A percentile compares a stretch with the other conserved stretches of the same genome.
phyloP scores from a whole-genome alignment of 768 basidiomycete species.

The Trametes sanguinea region DNA sequence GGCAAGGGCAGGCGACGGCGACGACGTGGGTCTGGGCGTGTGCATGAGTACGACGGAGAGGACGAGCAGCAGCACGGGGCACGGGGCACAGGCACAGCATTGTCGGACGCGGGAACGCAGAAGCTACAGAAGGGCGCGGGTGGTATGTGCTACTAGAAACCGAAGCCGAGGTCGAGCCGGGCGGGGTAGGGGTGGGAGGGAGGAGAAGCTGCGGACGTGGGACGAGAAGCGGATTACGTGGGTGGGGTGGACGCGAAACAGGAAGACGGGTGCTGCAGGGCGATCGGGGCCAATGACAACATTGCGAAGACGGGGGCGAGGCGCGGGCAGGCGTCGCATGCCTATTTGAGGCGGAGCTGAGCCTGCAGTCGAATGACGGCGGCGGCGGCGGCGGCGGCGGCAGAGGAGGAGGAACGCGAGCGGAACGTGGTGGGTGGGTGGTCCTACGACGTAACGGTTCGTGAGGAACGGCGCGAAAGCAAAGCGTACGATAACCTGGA shows the following conservation, averaged over 20 bases:
- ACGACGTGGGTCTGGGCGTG: neutral
- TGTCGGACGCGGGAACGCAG: conserved; percentile 12
- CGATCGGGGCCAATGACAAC: conserved; percentile 7
- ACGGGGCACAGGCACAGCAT: conserved; percentile 7
- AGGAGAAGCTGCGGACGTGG: neutral
- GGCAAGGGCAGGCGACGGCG: neutral
- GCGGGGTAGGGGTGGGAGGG: neutral
- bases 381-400: neutral
- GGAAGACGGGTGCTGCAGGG: no score
- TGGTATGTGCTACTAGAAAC: conserved; percentile 11
- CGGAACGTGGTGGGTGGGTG: neutral
- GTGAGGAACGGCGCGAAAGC: conserved; percentile 11
- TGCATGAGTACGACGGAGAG: neutral
- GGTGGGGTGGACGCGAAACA: neutral
- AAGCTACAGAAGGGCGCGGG: conserved; percentile 9
- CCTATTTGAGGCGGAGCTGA: neutral
- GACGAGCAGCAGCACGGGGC: neutral
- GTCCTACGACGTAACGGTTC: conserved; percentile 4
- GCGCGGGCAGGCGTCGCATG: neutral
- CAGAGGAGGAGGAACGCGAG: no score
- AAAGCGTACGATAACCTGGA: conserved; percentile 15
- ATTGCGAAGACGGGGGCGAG: neutral
- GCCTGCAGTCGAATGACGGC: neutral
- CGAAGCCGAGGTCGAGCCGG: conserved; percentile 13
- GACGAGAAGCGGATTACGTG: conserved; percentile 3